Percentiles rank a stretch among this genome's conserved stretches.
Conservation (phyloP, 2,329 filamentous ascomycete species). For the Trichoderma pleuroti region DNA sequence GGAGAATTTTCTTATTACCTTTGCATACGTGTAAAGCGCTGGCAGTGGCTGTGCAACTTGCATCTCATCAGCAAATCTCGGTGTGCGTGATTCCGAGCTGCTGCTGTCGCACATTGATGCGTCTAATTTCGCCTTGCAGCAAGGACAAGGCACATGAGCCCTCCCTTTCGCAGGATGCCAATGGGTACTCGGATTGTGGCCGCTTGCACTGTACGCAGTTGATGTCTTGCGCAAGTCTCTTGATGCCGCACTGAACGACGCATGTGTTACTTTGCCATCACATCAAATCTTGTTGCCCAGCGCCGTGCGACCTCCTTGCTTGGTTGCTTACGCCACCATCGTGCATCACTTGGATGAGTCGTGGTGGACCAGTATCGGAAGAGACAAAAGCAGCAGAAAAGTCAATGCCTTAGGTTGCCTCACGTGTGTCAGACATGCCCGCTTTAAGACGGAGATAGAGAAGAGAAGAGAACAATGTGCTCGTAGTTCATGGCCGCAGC, state of each 20-base stretch:
- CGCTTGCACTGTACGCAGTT: background rate
- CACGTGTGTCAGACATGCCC: slow-evolving; percentile 1
- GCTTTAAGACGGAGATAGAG: background rate
- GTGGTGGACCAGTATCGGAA: background rate
- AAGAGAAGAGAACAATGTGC: background rate
- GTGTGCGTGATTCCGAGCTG: background rate
- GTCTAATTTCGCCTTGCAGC: slow-evolving; percentile 10
- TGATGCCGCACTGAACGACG: background rate
- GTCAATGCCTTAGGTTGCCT: background rate
- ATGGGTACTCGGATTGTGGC: background rate
- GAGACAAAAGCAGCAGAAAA: background rate
- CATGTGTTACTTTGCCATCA: slow-evolving; percentile 5
- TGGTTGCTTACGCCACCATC: background rate
- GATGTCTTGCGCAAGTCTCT: background rate
- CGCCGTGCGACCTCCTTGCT: background rate
- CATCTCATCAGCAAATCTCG: background rate
- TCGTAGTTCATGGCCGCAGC: background rate
- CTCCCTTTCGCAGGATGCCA: background rate
- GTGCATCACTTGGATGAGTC: background rate
- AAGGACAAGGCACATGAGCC: background rate
- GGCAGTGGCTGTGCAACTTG: slow-evolving; percentile 2
- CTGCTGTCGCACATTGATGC: background rate
- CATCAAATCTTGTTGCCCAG: background rate
- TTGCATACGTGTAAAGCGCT: background rate
- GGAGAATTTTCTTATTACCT: background rate